Evolutionary conservation across 2,329 filamentous ascomycete species (phyloP), one percentile per base, ranked within the genome.

Genomic region (Aspergillus bombycis): DNA sequence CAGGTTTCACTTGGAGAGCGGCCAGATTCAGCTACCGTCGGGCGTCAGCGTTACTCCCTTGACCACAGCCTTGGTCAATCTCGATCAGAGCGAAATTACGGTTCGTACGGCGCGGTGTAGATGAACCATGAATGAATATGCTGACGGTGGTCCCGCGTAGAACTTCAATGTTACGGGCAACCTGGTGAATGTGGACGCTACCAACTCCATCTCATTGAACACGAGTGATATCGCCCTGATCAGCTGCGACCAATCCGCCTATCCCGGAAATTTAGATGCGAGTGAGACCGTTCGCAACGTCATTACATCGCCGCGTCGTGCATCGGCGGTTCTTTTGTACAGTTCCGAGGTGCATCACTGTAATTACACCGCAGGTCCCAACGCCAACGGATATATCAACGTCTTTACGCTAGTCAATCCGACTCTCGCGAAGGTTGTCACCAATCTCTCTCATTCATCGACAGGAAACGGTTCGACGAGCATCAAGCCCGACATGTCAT

Each of bases 271-370:
- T 36, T 65, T 79, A 34, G 70, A 74, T 65, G 77, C 73, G 11
- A 73, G 70, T 60, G 67, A 71, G 32, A 78, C 78, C 5, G 68
- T 82, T 46, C 54, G 67, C 46, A 73, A 71, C 59, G 71, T 78
- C 38, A 66, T 80, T 61, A 61, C 66, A 19, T 70, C 74, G 21
- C 63, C 70, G 12, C 67, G 71, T 9, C 63, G 62, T 10, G 71
- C 78, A 0, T 69, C 68, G 9, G 77, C 77, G 12, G 70, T 81
- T 21, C 66, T 82, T 41, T 67, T 82, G 21, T 82, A 81, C 67
- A 80, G 74, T 65, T 67, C 69, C n/a, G 71, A 72, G 36, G 71
- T 71, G n/a, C 64, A 72, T 10, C 75, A 78, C 67, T 82, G 80
- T 65, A 74, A 71, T 45, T 76, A 77, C 30, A 74, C 72, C 2